phyloP scores from a whole-genome alignment of 176 grass and related monocot genomes.

The Raddia distichophylla region DNA sequence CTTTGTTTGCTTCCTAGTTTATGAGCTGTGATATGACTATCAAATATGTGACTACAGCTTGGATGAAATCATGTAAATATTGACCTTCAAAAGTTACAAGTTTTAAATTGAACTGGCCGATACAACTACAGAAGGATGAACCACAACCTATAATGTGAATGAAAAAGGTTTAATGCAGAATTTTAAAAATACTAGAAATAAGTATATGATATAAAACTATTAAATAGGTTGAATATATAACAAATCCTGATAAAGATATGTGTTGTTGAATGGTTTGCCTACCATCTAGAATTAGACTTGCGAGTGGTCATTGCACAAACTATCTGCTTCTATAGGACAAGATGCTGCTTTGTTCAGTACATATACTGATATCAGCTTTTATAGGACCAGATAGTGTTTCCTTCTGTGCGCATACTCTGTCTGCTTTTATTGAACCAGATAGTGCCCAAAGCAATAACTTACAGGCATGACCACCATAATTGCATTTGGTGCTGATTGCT shows the following conservation, averaged over 20 bases:
- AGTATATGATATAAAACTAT: not conserved
- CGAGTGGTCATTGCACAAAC: not conserved
- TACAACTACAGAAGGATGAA: not conserved
- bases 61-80: constrained; percentile 6
- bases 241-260: not conserved
- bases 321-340: constrained; percentile 9
- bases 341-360: not conserved
- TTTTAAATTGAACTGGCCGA: constrained; percentile 13
- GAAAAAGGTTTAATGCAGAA: not conserved
- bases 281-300: constrained; percentile 15
- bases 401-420: constrained; percentile 13
- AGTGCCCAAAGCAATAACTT: constrained; percentile 1
- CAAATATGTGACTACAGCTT: not conserved
- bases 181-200: not conserved
- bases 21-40: not conserved
- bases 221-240: not conserved
- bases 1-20: not conserved
- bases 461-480: not conserved
- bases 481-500: constrained; percentile 19
- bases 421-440: constrained; percentile 34
- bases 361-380: constrained; percentile 2
- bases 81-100: not conserved
- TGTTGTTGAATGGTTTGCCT: not conserved
- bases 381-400: not conserved
- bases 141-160: not conserved